Percentiles rank a stretch among this genome's conserved stretches.
Evolutionary conservation across 1,139 yeast species (phyloP).

Genomic region (Geotrichum macrosporum): DNA sequence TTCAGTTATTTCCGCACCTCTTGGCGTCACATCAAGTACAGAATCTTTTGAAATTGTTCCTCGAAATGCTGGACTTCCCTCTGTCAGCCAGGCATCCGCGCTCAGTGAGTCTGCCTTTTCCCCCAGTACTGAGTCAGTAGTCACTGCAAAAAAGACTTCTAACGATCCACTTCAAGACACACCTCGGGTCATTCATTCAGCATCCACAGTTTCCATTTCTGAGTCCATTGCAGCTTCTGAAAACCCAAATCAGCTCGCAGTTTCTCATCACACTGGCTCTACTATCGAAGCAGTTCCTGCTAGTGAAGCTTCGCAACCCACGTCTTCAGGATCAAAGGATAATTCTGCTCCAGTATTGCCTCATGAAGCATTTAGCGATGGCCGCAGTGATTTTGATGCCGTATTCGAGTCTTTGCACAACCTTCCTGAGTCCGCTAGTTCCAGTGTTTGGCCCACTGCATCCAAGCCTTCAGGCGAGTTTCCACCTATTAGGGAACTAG

Average conservation of each 20-base stretch:
- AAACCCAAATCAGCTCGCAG: neutral
- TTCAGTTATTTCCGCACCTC: neutral
- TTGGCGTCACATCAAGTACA: conserved; percentile 4
- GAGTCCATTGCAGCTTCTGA: neutral
- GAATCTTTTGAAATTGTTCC: conserved; percentile 19
- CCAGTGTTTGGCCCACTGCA: conserved; percentile 10
- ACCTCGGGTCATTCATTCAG: neutral
- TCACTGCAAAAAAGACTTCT: conserved; percentile 8
- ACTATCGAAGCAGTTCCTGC: conserved; percentile 7
- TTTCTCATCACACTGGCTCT: conserved; percentile 12
- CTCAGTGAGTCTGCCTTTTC: neutral
- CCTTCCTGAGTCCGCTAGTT: conserved; percentile 8
- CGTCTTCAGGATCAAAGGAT: neutral
- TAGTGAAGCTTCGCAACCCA: conserved; percentile 10
- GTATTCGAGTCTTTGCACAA: conserved; percentile 4
- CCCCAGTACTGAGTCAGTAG: conserved; percentile 16
- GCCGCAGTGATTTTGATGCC: conserved; percentile 8
- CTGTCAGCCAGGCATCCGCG: neutral
- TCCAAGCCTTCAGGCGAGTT: conserved; percentile 47
- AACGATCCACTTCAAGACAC: conserved; percentile 1
- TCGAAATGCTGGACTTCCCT: neutral
- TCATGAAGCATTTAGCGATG: conserved; percentile 9
- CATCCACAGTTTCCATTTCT: conserved; percentile 4
- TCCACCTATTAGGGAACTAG: conserved; percentile 67
- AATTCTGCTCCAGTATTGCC: neutral